Conservation (phyloP, 23 red algal genomes). For the Gracilaria domingensis region DNA sequence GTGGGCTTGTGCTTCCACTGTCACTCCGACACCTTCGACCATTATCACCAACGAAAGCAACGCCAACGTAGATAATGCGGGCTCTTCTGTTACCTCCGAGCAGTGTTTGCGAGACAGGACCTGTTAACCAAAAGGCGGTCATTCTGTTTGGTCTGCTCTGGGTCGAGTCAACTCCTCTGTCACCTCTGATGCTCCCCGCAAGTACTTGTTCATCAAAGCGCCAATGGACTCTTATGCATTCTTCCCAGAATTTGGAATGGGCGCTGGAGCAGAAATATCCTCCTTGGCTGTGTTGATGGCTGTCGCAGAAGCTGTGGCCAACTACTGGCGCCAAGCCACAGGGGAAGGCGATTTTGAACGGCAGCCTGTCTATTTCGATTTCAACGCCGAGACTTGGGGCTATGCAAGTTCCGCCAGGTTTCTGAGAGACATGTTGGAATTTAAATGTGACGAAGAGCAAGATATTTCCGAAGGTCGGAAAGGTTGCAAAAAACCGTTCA, state of each 20-base stretch:
- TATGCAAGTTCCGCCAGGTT: slow-evolving; percentile 74
- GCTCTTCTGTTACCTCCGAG: slow-evolving; percentile 25
- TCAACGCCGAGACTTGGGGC: slow-evolving; percentile 69
- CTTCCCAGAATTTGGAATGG: slow-evolving; percentile 63
- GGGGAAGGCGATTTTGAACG: neutral
- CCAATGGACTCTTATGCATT: slow-evolving; percentile 81
- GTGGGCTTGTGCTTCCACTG: slow-evolving; percentile 57
- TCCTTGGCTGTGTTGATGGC: slow-evolving; percentile 70
- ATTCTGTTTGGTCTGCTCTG: slow-evolving; percentile 72
- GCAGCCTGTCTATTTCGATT: slow-evolving; percentile 70
- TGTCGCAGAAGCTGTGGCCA: slow-evolving; percentile 56
- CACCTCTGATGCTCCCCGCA: neutral
- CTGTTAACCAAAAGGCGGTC: slow-evolving; percentile 71
- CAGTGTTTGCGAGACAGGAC: slow-evolving; percentile 63
- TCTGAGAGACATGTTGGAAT: slow-evolving; percentile 69
- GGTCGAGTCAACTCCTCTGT: slow-evolving; percentile 14
- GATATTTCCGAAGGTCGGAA: neutral
- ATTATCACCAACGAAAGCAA: neutral
- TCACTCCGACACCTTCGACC: neutral
- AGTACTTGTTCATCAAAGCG: slow-evolving; percentile 62
- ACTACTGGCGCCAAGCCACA: slow-evolving; percentile 13
- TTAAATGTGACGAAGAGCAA: slow-evolving; percentile 56
- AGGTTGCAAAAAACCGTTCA: slow-evolving; percentile 63
- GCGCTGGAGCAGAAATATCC: slow-evolving; percentile 75
- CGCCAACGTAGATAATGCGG: neutral